phyloP scores from a whole-genome alignment of 1,139 yeast species.

The Wickerhamomyces sp. region DNA sequence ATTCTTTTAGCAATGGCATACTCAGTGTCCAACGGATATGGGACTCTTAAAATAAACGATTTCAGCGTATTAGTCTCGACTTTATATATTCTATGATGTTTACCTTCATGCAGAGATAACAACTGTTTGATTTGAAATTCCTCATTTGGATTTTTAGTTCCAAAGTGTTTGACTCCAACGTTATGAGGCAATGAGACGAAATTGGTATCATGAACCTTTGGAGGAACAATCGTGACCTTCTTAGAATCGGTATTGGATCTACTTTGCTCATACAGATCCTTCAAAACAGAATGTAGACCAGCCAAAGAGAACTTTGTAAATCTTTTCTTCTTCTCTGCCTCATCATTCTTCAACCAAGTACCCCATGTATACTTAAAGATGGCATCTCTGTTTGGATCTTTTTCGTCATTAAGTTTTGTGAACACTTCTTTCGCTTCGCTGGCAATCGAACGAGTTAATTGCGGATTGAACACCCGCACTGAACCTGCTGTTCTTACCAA shows the following conservation, averaged over 20 bases:
- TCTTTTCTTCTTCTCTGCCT: constrained; percentile 65
- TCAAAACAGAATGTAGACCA: constrained; percentile 56
- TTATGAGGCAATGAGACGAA: constrained; percentile 45
- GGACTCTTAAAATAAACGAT: constrained; percentile 72
- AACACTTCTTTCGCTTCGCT: constrained; percentile 27
- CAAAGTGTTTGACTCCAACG: constrained; percentile 36
- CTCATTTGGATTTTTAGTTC: constrained; percentile 36
- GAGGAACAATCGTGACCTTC: constrained; percentile 29
- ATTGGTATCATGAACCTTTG: constrained; percentile 38
- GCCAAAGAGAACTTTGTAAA: constrained; percentile 79
- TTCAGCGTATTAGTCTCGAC: constrained; percentile 59
- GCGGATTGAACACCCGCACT: neutral
- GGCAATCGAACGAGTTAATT: constrained; percentile 15
- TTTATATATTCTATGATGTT: constrained; percentile 83
- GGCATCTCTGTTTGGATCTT: constrained; percentile 65
- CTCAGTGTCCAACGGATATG: constrained; percentile 69
- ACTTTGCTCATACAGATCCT: constrained; percentile 34
- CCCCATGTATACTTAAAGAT: constrained; percentile 95
- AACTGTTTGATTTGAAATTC: constrained; percentile 60
- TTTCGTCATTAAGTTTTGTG: constrained; percentile 54
- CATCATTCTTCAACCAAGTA: constrained; percentile 82
- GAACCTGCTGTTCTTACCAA: neutral
- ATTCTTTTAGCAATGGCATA: constrained; percentile 62
- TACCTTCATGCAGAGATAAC: constrained; percentile 88
- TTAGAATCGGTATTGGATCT: constrained; percentile 26